phyloP scores from a whole-genome alignment of 1,139 yeast genomes.

The Geotrichum australiense region DNA sequence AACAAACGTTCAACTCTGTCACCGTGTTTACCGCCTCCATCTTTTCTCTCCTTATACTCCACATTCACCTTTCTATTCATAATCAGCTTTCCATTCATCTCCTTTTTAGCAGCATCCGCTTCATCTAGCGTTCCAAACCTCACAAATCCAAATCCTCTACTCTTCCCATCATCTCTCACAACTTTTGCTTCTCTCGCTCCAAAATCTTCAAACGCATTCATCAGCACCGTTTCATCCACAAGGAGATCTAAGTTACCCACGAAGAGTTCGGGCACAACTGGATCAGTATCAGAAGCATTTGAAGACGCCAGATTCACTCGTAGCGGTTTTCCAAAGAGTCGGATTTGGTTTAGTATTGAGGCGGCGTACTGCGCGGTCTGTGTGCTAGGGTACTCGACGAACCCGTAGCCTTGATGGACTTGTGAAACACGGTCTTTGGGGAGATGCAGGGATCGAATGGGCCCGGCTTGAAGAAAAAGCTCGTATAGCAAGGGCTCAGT shows the following conservation, averaged over 20 bases:
- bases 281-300: slow-evolving; percentile 33
- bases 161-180: slow-evolving; percentile 47
- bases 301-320: slow-evolving; percentile 50
- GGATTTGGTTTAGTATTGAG: slow-evolving; percentile 53
- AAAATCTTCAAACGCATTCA: slow-evolving; percentile 59
- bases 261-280: slow-evolving; percentile 71
- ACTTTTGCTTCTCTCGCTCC: slow-evolving; percentile 56
- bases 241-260: slow-evolving; percentile 65
- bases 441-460: slow-evolving; percentile 59
- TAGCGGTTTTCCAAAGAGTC: slow-evolving; percentile 57
- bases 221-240: slow-evolving; percentile 55
- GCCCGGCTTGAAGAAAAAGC: slow-evolving; percentile 79
- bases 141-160: slow-evolving; percentile 61
- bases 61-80: slow-evolving; percentile 59
- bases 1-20: slow-evolving; percentile 67
- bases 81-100: slow-evolving; percentile 61
- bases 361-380: slow-evolving; percentile 68
- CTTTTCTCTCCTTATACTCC: slow-evolving; percentile 68
- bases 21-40: slow-evolving; percentile 63
- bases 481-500: slow-evolving; percentile 65
- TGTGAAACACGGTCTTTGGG: slow-evolving; percentile 73
- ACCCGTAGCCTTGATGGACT: slow-evolving; percentile 82
- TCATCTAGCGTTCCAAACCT: slow-evolving; percentile 56
- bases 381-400: slow-evolving; percentile 59
- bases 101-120: slow-evolving; percentile 65